These are phyloP conservation scores for Ceratocystis destructans DNA, from an alignment of 2,329 filamentous ascomycete species.

Conservation along the genomic window DNA sequence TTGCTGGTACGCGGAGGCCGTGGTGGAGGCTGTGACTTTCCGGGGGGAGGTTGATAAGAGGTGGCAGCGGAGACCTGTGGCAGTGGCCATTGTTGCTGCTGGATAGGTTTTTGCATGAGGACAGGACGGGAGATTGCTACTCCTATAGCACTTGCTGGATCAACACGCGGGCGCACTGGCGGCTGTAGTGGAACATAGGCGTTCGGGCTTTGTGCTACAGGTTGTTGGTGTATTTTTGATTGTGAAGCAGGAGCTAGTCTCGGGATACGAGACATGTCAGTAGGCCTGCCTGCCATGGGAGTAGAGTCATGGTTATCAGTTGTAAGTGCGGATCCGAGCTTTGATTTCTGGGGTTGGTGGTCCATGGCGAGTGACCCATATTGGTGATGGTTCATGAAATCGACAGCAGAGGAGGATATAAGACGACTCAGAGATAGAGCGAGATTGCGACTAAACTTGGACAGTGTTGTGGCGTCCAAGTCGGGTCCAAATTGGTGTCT, in stretches of 20 bases:
- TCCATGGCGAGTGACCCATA: conserved; percentile 18
- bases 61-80: conserved; percentile 25
- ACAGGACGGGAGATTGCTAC: conserved; percentile 40
- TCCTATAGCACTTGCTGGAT: conserved; percentile 22
- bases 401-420: not conserved
- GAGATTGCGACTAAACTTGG: not conserved
- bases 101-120: conserved; percentile 42
- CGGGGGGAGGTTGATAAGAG: conserved; percentile 39
- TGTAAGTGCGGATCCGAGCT: conserved; percentile 14
- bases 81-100: conserved; percentile 29
- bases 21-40: conserved; percentile 37
- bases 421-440: not conserved
- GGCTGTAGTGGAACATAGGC: not conserved
- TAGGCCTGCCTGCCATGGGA: not conserved
- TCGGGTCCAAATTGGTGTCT: conserved; percentile 7
- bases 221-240: conserved; percentile 8
- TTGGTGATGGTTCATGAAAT: conserved; percentile 17
- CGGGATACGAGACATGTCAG: conserved; percentile 13
- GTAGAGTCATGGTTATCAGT: not conserved
- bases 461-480: not conserved
- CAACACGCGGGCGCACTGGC: conserved; percentile 21
- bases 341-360: conserved; percentile 14
- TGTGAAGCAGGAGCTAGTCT: conserved; percentile 20
- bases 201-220: not conserved
- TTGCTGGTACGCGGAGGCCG: conserved; percentile 45